phyloP scores from a whole-genome alignment of 805 yeast species.

The Dipodascopsis uninucleata region DNA sequence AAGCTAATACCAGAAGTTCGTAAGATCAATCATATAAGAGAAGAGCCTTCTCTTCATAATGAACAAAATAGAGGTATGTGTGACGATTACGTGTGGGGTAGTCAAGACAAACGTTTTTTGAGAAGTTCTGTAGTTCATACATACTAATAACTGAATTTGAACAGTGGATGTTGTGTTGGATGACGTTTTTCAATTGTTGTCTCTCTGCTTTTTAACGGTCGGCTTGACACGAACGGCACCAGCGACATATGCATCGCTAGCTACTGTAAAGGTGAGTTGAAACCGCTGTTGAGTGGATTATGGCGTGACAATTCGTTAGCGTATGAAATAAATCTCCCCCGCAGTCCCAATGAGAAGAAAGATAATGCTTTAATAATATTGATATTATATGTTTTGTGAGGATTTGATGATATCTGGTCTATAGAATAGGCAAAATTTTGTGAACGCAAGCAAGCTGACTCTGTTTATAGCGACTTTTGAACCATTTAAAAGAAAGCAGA shows the following conservation, averaged over 20 bases:
- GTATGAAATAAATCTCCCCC: no score
- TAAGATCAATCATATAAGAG: conserved; percentile 34
- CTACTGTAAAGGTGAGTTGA: conserved; percentile 53
- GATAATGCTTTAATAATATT: no score
- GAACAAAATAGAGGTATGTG: conserved; percentile 34
- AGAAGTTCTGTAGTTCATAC: conserved; percentile 29
- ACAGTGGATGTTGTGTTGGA: conserved; percentile 71
- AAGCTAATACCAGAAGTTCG: conserved; percentile 33
- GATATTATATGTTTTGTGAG: no score
- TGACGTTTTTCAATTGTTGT: conserved; percentile 83
- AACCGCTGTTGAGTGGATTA: neutral
- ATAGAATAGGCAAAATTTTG: no score
- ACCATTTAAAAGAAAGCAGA: conserved; percentile 74
- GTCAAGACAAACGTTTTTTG: neutral
- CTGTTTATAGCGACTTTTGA: conserved; percentile 58
- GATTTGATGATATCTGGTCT: no score
- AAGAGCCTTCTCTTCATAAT: conserved; percentile 31
- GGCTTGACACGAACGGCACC: conserved; percentile 90
- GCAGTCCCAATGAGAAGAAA: no score
- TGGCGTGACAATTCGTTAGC: no score
- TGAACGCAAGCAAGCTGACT: no score
- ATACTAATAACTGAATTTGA: conserved; percentile 34
- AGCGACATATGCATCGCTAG: conserved; percentile 84
- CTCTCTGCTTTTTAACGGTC: conserved; percentile 84
- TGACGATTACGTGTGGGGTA: neutral